Evolutionary conservation across 352 stramenopile species (phyloP), one percentile per base, ranked within the genome.

Genomic region (Thalassiosira mediterranea): DNA sequence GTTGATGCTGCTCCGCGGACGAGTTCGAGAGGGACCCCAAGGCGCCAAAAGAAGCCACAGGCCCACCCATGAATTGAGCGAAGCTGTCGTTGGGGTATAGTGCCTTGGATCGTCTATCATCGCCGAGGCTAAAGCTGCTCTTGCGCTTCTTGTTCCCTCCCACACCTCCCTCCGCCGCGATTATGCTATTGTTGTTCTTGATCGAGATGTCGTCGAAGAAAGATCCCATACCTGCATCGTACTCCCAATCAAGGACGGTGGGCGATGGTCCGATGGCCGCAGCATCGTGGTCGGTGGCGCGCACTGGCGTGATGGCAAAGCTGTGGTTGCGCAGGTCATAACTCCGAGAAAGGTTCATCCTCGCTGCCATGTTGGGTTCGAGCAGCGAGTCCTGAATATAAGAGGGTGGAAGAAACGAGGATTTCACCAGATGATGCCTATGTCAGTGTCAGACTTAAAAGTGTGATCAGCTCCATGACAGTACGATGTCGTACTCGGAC

Each of bases 1-100:
- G 37, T n/a, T n/a, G n/a, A n/a, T n/a, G n/a, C n/a, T n/a, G n/a
- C 51, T 60, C 51, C 21, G 51, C 37, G 23, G 54, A 64, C 8
- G 29, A 46, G 37, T 51, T 51, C n/a, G 54, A 58, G 4, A 64
- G 26, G 1, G 29, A 56, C 5, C 15, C 15, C 5, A 17, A 26
- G 15, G 26, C 54, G 3, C 26, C 5, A 29, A 64, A 64, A 21
- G 54, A 64, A 0, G 29, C 19, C 8, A 51, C 26, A 17, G 28
- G 54, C 25, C 19, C 54, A 7, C 26, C 37, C 19, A 37, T 19
- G 17, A 2, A 59, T 17, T 28, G 17, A 31, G 4, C 4, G 49
- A 58, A 58, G 49, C 49, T 28, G n/a, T 29, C 4, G n/a, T 31
- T 31, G 51, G 17, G 3, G 19, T 28, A 1, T 25, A 23, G 37